Conservation (phyloP, 2,329 filamentous ascomycete genomes). For the Talaromyces piceae region DNA sequence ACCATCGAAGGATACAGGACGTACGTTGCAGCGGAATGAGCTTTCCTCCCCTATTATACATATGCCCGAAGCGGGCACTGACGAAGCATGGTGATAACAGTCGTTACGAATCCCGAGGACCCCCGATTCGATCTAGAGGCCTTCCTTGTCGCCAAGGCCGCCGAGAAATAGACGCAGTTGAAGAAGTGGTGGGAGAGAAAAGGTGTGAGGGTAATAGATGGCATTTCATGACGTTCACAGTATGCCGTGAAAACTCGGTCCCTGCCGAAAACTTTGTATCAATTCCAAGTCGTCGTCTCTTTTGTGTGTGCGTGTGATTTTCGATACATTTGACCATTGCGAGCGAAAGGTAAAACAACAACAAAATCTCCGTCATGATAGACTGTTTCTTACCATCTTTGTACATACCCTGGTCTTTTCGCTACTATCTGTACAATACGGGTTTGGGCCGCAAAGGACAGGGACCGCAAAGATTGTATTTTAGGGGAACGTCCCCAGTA, state of each 20-base stretch:
- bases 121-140: constrained; percentile 92
- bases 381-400: constrained; percentile 24
- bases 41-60: not conserved
- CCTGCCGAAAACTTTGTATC: constrained; percentile 31
- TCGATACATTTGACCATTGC: constrained; percentile 30
- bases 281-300: constrained; percentile 20
- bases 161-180: constrained; percentile 30
- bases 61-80: not conserved
- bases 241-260: constrained; percentile 22
- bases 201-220: constrained; percentile 23
- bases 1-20: constrained; percentile 33
- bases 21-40: constrained; percentile 22
- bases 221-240: constrained; percentile 9
- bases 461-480: constrained; percentile 13
- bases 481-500: not conserved
- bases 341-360: constrained; percentile 32
- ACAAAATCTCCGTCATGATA: constrained; percentile 30
- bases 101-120: constrained; percentile 69
- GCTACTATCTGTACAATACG: constrained; percentile 32
- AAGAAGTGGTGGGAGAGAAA: constrained; percentile 15
- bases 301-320: constrained; percentile 32
- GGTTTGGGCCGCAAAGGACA: constrained; percentile 28
- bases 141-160: constrained; percentile 59
- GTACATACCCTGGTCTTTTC: constrained; percentile 36
- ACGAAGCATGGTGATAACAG: constrained; percentile 38